Evolutionary conservation across 2,329 filamentous ascomycete genomes (phyloP), one percentile per base, ranked within the genome.

Genomic region (Bipolaris oryzae): DNA sequence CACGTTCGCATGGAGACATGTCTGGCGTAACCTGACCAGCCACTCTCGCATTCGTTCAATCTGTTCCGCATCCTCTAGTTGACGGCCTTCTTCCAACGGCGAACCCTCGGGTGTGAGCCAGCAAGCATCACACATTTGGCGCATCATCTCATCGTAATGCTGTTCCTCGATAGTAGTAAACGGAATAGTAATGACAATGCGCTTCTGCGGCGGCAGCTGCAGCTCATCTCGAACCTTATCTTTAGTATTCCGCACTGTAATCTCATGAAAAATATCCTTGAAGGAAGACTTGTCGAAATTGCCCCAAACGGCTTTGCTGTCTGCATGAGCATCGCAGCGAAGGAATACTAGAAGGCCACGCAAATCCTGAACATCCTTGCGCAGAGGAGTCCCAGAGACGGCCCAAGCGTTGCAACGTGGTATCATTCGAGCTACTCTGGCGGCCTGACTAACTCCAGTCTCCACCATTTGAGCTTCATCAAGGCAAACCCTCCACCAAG

Each of bases 401-500:
- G 89, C 92, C 95, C 95, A 98, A 2, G 92, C 89, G 76, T 96
- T 93, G 61, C 90, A 78, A 25, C 95, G 85, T 42, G 94, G 92
- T 58, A 99, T 89, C 23, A 89, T 80, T 38, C 87, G 86, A 34
- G 92, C 92, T 13, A 97, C 87, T 44, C 83, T 85, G 1, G 95
- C 93, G 25, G 94, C 91, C 64, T 91, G 88, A 66, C 87, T 93
- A 3, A 96, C 87, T 33, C 92, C 92, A 63, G 86, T 94, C 72
- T 98, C 94, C 39, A 98, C 87, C 89, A 96, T 96, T 70, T 99
- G 95, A 0, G 94, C 79, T 88, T 92, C 85, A 63, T 88, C 85
- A 23, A 88, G 78, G 66, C 84, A 86, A 1, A 96, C 85, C 39
- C 94, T 84, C 92, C 92, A 97, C 92, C 92, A 98, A 1, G 83